phyloP scores from a whole-genome alignment of 2,329 filamentous ascomycete species.

The Aspergillaceae sp. region DNA sequence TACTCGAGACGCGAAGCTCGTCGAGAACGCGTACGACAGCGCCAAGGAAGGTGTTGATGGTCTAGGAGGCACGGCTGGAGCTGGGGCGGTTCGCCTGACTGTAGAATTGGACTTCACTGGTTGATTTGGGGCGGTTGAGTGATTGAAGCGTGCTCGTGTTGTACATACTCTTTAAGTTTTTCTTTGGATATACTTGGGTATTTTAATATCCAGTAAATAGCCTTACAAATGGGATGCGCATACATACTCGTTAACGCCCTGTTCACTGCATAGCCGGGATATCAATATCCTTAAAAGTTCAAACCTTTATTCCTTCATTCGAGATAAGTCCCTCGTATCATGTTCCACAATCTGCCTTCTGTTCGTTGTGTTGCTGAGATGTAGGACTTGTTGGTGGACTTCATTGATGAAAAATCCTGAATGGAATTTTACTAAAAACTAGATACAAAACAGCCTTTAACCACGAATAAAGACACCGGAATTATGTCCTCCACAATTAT shows the following conservation, averaged over 20 bases:
- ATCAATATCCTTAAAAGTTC: slow-evolving; percentile 29
- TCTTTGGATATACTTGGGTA: no score
- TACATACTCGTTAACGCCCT: no score
- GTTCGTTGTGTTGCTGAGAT: no score
- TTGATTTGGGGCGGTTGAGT: background rate
- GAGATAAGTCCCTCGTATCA: slow-evolving; percentile 27
- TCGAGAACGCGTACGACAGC: slow-evolving; percentile 22
- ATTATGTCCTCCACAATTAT: no score
- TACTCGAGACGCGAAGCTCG: slow-evolving; percentile 12
- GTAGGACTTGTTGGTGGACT: no score
- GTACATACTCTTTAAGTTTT: background rate
- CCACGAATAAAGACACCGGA: no score
- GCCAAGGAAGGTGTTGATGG: slow-evolving; percentile 20
- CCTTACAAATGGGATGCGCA: no score
- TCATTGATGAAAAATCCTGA: no score
- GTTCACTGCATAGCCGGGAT: slow-evolving; percentile 24
- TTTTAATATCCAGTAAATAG: no score
- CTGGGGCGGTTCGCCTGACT: slow-evolving; percentile 23
- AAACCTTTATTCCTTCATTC: slow-evolving; percentile 28
- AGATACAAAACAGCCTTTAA: no score
- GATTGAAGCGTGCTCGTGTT: background rate
- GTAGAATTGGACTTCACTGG: slow-evolving; percentile 21
- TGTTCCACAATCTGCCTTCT: slow-evolving; percentile 16
- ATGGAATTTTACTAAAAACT: no score
- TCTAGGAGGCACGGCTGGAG: slow-evolving; percentile 25